phyloP scores from a whole-genome alignment of 768 basidiomycete genomes.

The Exidia glandulosa region DNA sequence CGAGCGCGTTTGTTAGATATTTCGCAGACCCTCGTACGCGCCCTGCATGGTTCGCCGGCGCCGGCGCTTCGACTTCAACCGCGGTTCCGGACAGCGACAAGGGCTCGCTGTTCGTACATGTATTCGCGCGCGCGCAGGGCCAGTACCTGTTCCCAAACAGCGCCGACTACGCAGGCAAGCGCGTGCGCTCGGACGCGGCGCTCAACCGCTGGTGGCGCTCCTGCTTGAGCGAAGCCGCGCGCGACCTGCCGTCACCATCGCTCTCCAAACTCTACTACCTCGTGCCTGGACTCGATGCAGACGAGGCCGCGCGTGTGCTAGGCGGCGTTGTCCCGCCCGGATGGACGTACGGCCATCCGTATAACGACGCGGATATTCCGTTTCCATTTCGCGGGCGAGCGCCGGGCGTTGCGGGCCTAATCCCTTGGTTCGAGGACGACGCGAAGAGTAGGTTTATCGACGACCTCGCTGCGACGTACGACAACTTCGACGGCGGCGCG shows the following conservation, averaged over 20 bases:
- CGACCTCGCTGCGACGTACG: conserved; percentile 70
- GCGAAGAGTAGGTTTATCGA: conserved; percentile 91
- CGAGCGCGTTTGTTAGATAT: conserved; percentile 51
- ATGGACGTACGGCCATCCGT: conserved; percentile 75
- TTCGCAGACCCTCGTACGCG: conserved; percentile 55
- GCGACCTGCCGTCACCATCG: conserved; percentile 25
- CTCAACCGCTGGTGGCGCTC: conserved; percentile 92
- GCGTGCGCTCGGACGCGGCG: conserved; percentile 60
- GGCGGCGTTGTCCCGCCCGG: conserved; percentile 12
- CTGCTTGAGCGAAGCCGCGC: conserved; percentile 47
- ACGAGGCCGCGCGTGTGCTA: conserved; percentile 55
- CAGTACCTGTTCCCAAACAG: conserved; percentile 96
- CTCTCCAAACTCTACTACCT: conserved; percentile 34
- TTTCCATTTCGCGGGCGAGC: conserved; percentile 36
- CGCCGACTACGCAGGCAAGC: conserved; percentile 54
- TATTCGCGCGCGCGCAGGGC: conserved; percentile 81
- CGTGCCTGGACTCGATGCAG: conserved; percentile 56
- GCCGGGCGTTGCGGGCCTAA: conserved; percentile 32
- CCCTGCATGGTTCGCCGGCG: conserved; percentile 20
- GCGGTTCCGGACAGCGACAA: conserved; percentile 21
- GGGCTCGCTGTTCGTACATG: conserved; percentile 35
- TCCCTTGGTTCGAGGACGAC: conserved; percentile 94
- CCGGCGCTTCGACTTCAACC: too few relatives aligned
- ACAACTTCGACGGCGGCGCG: conserved; percentile 15
- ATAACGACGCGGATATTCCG: conserved; percentile 34